Percentiles rank a stretch among this genome's conserved stretches.
These are phyloP conservation scores for Scalesia atractyloides DNA, from an alignment of 129 eudicot species.

Conservation along the genomic window DNA sequence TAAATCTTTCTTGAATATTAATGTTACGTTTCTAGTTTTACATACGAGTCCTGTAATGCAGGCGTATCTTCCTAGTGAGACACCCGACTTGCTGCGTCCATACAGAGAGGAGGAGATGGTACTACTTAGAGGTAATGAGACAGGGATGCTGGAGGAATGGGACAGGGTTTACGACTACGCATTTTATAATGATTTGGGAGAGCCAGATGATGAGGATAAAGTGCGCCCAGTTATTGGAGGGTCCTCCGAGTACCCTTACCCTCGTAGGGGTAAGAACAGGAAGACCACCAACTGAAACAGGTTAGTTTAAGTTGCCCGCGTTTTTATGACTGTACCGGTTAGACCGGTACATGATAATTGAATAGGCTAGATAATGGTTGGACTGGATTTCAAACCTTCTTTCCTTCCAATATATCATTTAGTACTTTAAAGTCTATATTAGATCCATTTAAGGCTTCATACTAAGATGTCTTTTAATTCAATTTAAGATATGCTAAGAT, in stretches of 20 bases:
- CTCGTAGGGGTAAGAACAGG: slow-evolving; percentile 61
- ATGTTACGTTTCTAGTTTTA: background rate
- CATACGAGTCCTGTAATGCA: background rate
- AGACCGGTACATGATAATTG: too few species aligned
- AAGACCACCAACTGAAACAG: slow-evolving; percentile 50
- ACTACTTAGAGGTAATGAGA: slow-evolving; percentile 36
- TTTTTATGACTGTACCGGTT: too few species aligned
- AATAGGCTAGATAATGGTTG: too few species aligned
- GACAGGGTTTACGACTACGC: slow-evolving; percentile 56
- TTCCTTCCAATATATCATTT: too few species aligned
- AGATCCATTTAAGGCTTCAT: too few species aligned
- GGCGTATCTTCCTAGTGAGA: slow-evolving; percentile 42
- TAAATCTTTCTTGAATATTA: too few species aligned
- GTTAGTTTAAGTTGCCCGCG: slow-evolving; percentile 3
- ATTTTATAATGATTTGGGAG: slow-evolving; percentile 47
- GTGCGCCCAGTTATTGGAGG: slow-evolving; percentile 47
- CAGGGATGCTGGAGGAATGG: slow-evolving; percentile 34
- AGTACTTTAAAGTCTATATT: too few species aligned
- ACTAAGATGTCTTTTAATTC: too few species aligned
- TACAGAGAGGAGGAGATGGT: slow-evolving; percentile 30
- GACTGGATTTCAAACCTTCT: too few species aligned
- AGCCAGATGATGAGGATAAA: slow-evolving; percentile 37
- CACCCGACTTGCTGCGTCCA: slow-evolving; percentile 24
- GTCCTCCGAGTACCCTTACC: slow-evolving; percentile 43
- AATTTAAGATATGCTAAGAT: background rate